Percentiles rank a stretch among this genome's conserved stretches.
phyloP scores from a whole-genome alignment of 1,284 basidiomycete genomes.

The Stygiomarasmius scandens region DNA sequence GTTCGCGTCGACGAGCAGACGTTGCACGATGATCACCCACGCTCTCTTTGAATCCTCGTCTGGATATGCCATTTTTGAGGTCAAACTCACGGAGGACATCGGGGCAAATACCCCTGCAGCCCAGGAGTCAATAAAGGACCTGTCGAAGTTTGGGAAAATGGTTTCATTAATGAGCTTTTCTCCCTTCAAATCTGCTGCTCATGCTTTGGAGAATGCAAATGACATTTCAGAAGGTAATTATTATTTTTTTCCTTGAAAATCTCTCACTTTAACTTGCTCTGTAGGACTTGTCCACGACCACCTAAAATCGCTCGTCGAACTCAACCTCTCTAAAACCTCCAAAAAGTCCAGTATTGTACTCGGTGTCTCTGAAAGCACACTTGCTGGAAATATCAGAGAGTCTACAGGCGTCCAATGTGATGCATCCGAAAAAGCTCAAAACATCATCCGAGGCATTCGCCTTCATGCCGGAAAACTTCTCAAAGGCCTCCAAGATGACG shows the following conservation, averaged over 20 bases:
- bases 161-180: slow-evolving; percentile 90
- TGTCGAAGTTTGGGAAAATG: slow-evolving; percentile 94
- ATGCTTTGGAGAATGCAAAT: slow-evolving; percentile 96
- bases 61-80: slow-evolving; percentile 94
- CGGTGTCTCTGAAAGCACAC: slow-evolving; percentile 80
- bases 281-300: slow-evolving; percentile 89
- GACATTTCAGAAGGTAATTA: slow-evolving; percentile 88
- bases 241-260: slow-evolving; percentile 8
- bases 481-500: slow-evolving; percentile 86
- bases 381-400: slow-evolving; percentile 84
- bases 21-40: slow-evolving; percentile 70
- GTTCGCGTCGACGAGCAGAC: slow-evolving; percentile 31
- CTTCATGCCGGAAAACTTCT: slow-evolving; percentile 92
- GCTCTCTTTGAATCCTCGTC: slow-evolving; percentile 91
- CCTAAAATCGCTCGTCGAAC: slow-evolving; percentile 84
- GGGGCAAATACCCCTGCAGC: slow-evolving; percentile 82
- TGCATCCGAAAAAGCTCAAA: slow-evolving; percentile 84
- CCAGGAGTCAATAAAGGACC: slow-evolving; percentile 86
- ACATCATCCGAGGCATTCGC: slow-evolving; percentile 93
- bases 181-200: slow-evolving; percentile 94
- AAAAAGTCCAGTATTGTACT: slow-evolving; percentile 86
- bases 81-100: slow-evolving; percentile 89
- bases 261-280: too few species aligned
- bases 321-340: slow-evolving; percentile 81
- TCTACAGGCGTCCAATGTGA: slow-evolving; percentile 84